Evolutionary conservation across 345 rosid species (phyloP).

Genomic region (Cardamine occulta): DNA sequence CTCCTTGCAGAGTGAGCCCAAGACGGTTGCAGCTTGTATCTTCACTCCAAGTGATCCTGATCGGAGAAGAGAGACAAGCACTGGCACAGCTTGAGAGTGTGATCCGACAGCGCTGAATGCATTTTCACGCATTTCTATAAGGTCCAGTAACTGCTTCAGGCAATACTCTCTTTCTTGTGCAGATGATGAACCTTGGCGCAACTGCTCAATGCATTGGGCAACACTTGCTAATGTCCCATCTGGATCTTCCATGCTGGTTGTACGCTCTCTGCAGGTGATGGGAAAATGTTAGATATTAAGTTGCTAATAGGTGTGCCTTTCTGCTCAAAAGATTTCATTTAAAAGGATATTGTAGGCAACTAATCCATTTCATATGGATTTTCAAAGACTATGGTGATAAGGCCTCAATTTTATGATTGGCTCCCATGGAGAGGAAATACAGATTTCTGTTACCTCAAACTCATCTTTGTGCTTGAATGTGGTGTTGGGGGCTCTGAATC

Average conservation of each 20-base stretch:
- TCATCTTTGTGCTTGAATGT: constrained; percentile 78
- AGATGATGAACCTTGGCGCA: constrained; percentile 88
- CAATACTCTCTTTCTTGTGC: constrained; percentile 89
- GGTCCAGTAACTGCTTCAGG: constrained; percentile 89
- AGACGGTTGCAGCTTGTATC: constrained; percentile 93
- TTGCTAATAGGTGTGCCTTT: not conserved
- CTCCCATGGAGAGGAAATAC: constrained; percentile 14
- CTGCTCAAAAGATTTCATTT: too few relatives aligned
- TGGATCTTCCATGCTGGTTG: constrained; percentile 97
- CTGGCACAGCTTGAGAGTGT: constrained; percentile 99
- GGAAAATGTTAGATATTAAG: constrained; percentile 33
- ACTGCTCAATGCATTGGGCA: constrained; percentile 98
- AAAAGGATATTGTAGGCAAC: constrained; percentile 7
- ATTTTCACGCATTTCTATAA: constrained; percentile 88
- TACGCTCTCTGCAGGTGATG: constrained; percentile 74
- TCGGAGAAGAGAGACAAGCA: constrained; percentile 98
- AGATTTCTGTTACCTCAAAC: constrained; percentile 63
- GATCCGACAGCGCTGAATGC: constrained; percentile 99
- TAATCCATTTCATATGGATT: constrained; percentile 1
- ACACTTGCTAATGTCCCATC: constrained; percentile 99
- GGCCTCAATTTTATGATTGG: constrained; percentile 5
- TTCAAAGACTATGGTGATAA: not conserved
- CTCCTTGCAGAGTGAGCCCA: constrained; percentile 98
- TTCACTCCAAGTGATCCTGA: constrained; percentile 93
- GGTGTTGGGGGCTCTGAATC: constrained; percentile 99